Evolutionary conservation across 108 stramenopile species (phyloP).

Genomic region (Fistulifera pelliculosa): DNA sequence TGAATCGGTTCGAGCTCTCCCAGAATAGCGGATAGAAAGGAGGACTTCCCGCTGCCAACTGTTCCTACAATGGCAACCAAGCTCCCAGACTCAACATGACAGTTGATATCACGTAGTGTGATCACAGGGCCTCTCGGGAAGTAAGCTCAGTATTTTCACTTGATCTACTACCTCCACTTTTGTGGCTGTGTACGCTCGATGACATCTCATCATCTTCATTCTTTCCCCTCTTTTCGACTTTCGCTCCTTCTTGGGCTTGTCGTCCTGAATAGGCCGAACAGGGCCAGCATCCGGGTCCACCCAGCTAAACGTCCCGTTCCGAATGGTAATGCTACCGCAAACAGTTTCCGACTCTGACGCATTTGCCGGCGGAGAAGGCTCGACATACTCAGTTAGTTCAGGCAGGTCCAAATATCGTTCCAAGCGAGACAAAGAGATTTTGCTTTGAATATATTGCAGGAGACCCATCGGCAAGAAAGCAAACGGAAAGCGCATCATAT

Average conservation of each 20-base stretch:
- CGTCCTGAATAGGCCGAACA: constrained; percentile 32
- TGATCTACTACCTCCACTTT: not conserved
- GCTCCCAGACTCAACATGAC: constrained; percentile 61
- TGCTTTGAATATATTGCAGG: constrained; percentile 72
- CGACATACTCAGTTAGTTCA: constrained; percentile 61
- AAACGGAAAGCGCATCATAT: constrained; percentile 87
- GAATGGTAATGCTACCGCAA: constrained; percentile 52
- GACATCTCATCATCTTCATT: constrained; percentile 12
- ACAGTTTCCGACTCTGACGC: constrained; percentile 9
- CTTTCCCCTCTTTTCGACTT: constrained; percentile 9
- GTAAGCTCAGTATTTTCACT: not conserved
- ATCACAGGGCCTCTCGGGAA: constrained; percentile 1
- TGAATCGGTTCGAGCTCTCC: constrained; percentile 77
- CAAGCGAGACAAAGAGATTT: constrained; percentile 65
- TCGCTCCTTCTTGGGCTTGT: constrained; percentile 8
- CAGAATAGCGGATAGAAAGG: constrained; percentile 64
- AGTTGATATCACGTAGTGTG: constrained; percentile 56
- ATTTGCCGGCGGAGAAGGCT: constrained; percentile 21
- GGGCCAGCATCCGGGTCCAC: constrained; percentile 49
- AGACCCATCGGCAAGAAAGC: constrained; percentile 90
- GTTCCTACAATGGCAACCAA: constrained; percentile 77
- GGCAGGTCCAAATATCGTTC: constrained; percentile 65
- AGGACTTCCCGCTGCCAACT: constrained; percentile 78
- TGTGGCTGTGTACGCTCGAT: constrained; percentile 14
- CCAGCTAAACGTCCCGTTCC: constrained; percentile 67